These are phyloP conservation scores for Colletotrichum echinochloae DNA, from an alignment of 2,329 filamentous ascomycete genomes.

Conservation along the genomic window DNA sequence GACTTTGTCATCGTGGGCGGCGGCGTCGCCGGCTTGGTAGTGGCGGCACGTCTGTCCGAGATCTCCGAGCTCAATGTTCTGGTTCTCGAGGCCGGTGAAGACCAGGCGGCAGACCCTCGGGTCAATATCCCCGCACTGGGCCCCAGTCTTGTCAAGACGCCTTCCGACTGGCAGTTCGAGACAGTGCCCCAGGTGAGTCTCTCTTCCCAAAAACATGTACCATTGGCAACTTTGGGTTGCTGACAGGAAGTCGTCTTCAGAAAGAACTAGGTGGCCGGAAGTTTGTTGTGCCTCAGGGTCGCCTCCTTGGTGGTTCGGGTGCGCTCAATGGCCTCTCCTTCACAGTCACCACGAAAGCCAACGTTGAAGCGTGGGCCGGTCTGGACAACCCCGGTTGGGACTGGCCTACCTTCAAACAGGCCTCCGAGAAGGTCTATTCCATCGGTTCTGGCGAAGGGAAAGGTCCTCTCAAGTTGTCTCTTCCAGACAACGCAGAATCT, in stretches of 20 bases:
- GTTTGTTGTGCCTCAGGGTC: conserved; percentile 43
- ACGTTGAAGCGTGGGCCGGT: conserved; percentile 46
- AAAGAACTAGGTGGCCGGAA: conserved; percentile 39
- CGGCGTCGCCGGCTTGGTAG: conserved; percentile 39
- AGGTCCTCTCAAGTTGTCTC: conserved; percentile 39
- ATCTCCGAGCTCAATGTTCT: conserved; percentile 42
- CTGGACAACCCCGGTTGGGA: conserved; percentile 48
- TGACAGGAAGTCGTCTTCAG: conserved; percentile 11
- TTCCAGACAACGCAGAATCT: conserved; percentile 38
- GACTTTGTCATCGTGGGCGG: conserved; percentile 41
- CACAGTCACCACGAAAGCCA: conserved; percentile 41
- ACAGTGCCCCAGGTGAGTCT: conserved; percentile 44
- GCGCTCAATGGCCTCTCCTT: conserved; percentile 47
- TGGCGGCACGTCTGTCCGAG: conserved; percentile 41
- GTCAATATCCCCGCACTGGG: conserved; percentile 46
- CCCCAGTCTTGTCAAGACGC: conserved; percentile 43
- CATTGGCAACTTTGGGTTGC: background rate
- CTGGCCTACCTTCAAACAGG: conserved; percentile 42
- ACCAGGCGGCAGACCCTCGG: conserved; percentile 44
- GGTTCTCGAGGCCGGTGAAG: conserved; percentile 48
- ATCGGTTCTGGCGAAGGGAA: conserved; percentile 26
- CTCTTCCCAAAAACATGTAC: background rate
- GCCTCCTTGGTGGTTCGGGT: conserved; percentile 46
- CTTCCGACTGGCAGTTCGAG: conserved; percentile 46
- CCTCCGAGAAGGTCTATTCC: conserved; percentile 37